Evolutionary conservation across 306 rosid species (phyloP).

Genomic region (Dryas octopetala): DNA sequence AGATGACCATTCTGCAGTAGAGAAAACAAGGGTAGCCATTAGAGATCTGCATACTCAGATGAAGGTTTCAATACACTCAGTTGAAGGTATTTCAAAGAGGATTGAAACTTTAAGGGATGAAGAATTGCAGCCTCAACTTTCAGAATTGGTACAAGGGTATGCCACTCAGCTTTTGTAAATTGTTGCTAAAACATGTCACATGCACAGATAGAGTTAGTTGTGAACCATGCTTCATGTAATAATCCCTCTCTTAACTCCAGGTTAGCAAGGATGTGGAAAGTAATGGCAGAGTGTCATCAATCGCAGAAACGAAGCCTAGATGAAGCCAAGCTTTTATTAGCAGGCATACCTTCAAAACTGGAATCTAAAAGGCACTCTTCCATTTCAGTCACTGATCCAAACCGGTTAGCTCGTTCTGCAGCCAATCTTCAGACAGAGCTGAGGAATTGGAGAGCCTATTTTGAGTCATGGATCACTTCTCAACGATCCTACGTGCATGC

Average conservation of each 20-base stretch:
- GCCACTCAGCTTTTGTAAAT: background rate
- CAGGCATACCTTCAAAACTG: constrained; percentile 56
- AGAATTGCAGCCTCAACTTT: constrained; percentile 91
- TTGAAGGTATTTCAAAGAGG: constrained; percentile 77
- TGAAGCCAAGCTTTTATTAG: constrained; percentile 77
- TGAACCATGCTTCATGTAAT: constrained; percentile 3
- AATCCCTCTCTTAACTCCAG: constrained; percentile 33
- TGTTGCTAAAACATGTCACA: background rate
- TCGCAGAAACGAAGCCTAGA: constrained; percentile 70
- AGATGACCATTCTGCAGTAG: constrained; percentile 60
- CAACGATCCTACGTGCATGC: constrained; percentile 83
- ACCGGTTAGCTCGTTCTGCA: constrained; percentile 60
- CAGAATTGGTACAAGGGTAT: constrained; percentile 73
- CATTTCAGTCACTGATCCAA: constrained; percentile 46
- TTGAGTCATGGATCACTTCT: constrained; percentile 79
- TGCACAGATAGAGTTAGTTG: background rate
- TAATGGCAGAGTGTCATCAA: constrained; percentile 85
- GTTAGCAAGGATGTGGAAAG: constrained; percentile 92
- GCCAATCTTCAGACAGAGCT: constrained; percentile 71
- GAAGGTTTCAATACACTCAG: constrained; percentile 86
- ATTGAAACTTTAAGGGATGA: constrained; percentile 84
- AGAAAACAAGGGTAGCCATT: constrained; percentile 69
- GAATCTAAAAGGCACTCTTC: constrained; percentile 47
- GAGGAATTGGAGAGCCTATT: constrained; percentile 78
- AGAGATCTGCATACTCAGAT: constrained; percentile 83